A percentile compares a stretch with the other conserved stretches of the same genome.
Conservation (phyloP, 768 basidiomycete genomes). For the Hypsizygus marmoreus region DNA sequence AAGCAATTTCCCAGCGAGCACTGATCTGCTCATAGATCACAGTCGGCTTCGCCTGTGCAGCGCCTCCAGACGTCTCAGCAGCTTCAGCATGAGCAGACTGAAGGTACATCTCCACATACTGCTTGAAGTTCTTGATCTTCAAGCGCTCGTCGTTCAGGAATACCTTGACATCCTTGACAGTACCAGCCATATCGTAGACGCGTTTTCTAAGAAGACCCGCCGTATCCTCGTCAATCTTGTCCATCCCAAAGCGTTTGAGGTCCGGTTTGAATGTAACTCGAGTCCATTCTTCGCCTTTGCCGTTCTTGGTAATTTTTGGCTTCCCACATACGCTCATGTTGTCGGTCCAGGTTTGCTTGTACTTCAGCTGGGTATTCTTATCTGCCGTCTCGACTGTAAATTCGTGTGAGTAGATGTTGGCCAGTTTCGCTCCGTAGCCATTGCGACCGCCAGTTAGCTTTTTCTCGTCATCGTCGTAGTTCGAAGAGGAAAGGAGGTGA, state of each 20-base stretch:
- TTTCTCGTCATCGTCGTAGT: constrained; percentile 99
- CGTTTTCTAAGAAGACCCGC: constrained; percentile 87
- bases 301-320: constrained; percentile 92
- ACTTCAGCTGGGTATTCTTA: constrained; percentile 83
- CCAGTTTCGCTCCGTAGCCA: constrained; percentile 96
- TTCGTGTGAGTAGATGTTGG: constrained; percentile 96
- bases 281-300: constrained; percentile 88
- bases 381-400: constrained; percentile 97
- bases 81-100: constrained; percentile 73
- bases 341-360: constrained; percentile 90
- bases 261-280: constrained; percentile 93
- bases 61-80: constrained; percentile 73
- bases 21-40: constrained; percentile 82
- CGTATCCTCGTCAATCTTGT: constrained; percentile 87
- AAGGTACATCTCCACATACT: constrained; percentile 94
- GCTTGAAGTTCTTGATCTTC: constrained; percentile 94
- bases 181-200: constrained; percentile 97
- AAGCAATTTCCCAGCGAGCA: constrained; percentile 92
- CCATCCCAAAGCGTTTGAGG: constrained; percentile 90
- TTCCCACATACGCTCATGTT: constrained; percentile 90
- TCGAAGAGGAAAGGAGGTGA: constrained; percentile 89
- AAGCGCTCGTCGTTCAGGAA: constrained; percentile 89
- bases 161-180: constrained; percentile 89
- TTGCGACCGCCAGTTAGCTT: constrained; percentile 98
- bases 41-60: constrained; percentile 71